Conservation (phyloP, 2,329 filamentous ascomycete species). For the Fusarium pseudograminearum region DNA sequence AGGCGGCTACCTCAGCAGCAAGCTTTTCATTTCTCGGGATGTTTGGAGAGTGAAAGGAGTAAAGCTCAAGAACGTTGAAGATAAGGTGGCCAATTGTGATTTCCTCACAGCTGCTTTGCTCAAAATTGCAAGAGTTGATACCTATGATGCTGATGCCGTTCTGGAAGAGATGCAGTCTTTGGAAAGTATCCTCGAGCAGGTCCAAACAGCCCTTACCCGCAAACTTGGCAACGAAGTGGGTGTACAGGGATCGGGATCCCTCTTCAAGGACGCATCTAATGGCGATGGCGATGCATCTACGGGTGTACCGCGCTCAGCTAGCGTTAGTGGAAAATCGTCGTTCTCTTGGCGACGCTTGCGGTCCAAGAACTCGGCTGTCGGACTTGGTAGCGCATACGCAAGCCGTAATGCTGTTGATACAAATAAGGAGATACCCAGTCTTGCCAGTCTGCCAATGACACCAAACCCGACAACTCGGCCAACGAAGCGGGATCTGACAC, state of each 20-base stretch:
- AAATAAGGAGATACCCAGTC: slow-evolving; percentile 57
- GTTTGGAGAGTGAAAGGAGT: slow-evolving; percentile 95
- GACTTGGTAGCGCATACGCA: slow-evolving; percentile 64
- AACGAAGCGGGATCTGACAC: slow-evolving; percentile 76
- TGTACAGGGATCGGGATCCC: slow-evolving; percentile 75
- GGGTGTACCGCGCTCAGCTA: slow-evolving; percentile 65
- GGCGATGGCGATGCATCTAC: slow-evolving; percentile 59
- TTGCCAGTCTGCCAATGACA: slow-evolving; percentile 85
- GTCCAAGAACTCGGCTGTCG: slow-evolving; percentile 84
- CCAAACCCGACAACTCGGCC: slow-evolving; percentile 72
- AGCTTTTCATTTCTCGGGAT: slow-evolving; percentile 91
- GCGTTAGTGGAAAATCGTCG: slow-evolving; percentile 76
- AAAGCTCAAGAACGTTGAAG: slow-evolving; percentile 90
- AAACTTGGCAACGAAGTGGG: slow-evolving; percentile 96
- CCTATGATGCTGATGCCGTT: slow-evolving; percentile 89
- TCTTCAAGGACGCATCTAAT: slow-evolving; percentile 78
- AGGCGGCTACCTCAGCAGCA: slow-evolving; percentile 91
- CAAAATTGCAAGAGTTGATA: slow-evolving; percentile 86
- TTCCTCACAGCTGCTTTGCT: slow-evolving; percentile 88
- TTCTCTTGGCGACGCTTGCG: slow-evolving; percentile 92
- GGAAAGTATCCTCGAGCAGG: slow-evolving; percentile 87
- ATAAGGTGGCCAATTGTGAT: slow-evolving; percentile 94
- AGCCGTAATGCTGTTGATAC: slow-evolving; percentile 45
- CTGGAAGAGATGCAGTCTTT: slow-evolving; percentile 94
- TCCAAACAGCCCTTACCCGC: slow-evolving; percentile 79